phyloP scores from a whole-genome alignment of 2,329 filamentous ascomycete genomes.

The Colletotrichum orbiculare region DNA sequence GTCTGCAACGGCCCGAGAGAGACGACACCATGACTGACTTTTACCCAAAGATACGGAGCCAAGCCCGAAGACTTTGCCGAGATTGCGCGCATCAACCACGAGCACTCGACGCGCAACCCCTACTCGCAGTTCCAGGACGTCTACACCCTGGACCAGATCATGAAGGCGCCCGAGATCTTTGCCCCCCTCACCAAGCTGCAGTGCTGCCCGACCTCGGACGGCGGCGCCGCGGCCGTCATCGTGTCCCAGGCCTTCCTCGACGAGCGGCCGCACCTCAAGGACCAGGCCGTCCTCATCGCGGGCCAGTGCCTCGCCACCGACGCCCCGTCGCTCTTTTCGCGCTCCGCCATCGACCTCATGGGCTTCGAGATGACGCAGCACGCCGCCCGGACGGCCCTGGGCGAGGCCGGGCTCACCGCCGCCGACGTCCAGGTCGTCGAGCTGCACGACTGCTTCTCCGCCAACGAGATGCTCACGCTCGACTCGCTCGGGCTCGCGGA shows the following conservation, averaged over 20 bases:
- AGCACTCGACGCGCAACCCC: constrained; percentile 90
- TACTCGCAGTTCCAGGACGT: constrained; percentile 98
- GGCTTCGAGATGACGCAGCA: constrained; percentile 85
- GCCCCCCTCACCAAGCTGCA: constrained; percentile 96
- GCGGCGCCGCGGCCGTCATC: constrained; percentile 86
- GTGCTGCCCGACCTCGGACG: constrained; percentile 96
- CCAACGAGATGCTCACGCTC: constrained; percentile 92
- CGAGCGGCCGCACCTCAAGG: constrained; percentile 81
- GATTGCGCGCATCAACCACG: constrained; percentile 92
- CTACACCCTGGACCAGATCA: constrained; percentile 87
- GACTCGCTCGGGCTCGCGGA: constrained; percentile 85
- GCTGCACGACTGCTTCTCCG: constrained; percentile 95
- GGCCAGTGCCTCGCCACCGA: constrained; percentile 92
- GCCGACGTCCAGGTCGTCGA: constrained; percentile 82
- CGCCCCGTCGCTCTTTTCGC: constrained; percentile 80
- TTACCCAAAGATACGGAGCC: constrained; percentile 76
- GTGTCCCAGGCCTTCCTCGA: constrained; percentile 92
- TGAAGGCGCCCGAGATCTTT: constrained; percentile 81
- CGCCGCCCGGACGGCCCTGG: constrained; percentile 76
- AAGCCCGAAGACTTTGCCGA: constrained; percentile 89
- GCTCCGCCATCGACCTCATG: constrained; percentile 86
- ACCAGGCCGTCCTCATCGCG: constrained; percentile 87
- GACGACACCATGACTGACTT: background rate
- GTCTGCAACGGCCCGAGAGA: background rate
- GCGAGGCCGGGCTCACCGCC: constrained; percentile 76